Evolutionary conservation across 2,329 filamentous ascomycete genomes (phyloP).

Genomic region (Aspergillus thermomutatus): DNA sequence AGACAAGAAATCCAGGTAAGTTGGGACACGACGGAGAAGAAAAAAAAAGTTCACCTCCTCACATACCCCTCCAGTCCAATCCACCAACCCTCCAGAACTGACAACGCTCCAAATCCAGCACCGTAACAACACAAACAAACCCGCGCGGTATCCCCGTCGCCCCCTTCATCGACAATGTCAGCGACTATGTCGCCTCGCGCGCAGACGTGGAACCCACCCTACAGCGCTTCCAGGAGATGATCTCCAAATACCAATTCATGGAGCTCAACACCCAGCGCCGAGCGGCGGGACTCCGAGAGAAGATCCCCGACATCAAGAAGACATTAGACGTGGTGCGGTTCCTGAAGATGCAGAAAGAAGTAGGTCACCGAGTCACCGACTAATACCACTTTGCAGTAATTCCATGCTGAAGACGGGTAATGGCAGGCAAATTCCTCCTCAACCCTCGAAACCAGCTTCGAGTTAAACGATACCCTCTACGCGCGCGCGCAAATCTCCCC

Average conservation of each 20-base stretch:
- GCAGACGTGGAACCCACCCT: constrained; percentile 46
- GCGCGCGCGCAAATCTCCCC: constrained; percentile 79
- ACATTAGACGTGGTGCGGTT: constrained; percentile 90
- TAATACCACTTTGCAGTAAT: background rate
- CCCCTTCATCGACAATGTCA: constrained; percentile 47
- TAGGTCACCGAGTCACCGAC: constrained; percentile 34
- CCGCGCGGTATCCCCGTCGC: constrained; percentile 46
- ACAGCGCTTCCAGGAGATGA: constrained; percentile 46
- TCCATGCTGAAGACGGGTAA: background rate
- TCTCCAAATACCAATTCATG: constrained; percentile 99
- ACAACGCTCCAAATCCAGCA: constrained; percentile 18
- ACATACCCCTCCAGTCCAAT: background rate
- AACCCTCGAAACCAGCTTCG: constrained; percentile 82
- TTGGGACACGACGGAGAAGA: background rate
- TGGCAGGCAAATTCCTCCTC: constrained; percentile 35
- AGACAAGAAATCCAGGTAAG: constrained; percentile 29
- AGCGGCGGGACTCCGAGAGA: constrained; percentile 78
- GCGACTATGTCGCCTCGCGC: constrained; percentile 45
- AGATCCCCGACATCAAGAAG: constrained; percentile 96
- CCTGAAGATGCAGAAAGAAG: constrained; percentile 71
- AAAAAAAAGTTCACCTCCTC: background rate
- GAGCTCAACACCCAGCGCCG: constrained; percentile 87
- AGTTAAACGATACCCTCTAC: constrained; percentile 93
- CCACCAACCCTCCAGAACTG: constrained; percentile 4
- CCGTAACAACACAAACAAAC: constrained; percentile 36